phyloP scores from a whole-genome alignment of 1,139 yeast genomes.

The Spencermartinsiella ligniputridi region DNA sequence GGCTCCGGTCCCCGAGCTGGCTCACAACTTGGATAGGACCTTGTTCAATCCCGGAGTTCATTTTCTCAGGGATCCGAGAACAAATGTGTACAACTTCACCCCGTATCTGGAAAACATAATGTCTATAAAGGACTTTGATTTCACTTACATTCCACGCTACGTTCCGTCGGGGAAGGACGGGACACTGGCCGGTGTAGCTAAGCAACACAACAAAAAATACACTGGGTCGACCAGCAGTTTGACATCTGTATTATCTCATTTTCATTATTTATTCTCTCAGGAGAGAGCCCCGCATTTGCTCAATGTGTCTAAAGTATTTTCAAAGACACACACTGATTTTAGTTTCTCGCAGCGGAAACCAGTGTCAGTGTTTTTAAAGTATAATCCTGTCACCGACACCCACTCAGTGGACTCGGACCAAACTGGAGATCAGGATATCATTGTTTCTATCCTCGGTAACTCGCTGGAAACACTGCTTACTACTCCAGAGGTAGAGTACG shows the following conservation, averaged over 20 bases:
- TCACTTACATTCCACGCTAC: conserved; percentile 51
- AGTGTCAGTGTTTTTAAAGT: conserved; percentile 41
- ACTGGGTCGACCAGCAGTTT: conserved; percentile 85
- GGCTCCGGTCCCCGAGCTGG: conserved; percentile 43
- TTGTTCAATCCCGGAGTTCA: conserved; percentile 84
- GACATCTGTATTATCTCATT: conserved; percentile 69
- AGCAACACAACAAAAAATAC: conserved; percentile 40
- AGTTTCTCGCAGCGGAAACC: conserved; percentile 40
- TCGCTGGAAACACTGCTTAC: conserved; percentile 72
- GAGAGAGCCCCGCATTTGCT: conserved; percentile 47
- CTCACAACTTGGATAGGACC: conserved; percentile 63
- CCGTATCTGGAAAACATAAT: conserved; percentile 59
- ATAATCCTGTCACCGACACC: conserved; percentile 35
- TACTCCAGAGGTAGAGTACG: conserved; percentile 47
- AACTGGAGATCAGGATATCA: conserved; percentile 61
- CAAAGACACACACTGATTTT: conserved; percentile 28
- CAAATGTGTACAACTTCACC: conserved; percentile 66
- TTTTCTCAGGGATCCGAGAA: conserved; percentile 69
- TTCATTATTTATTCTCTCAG: conserved; percentile 66
- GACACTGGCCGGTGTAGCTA: conserved; percentile 47
- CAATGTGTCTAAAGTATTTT: conserved; percentile 44
- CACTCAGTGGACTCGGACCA: conserved; percentile 72
- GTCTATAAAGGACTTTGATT: conserved; percentile 65
- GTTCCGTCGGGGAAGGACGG: conserved; percentile 66
- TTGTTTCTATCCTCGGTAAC: conserved; percentile 76